These are phyloP conservation scores for Kluyveromyces starmeri DNA, from an alignment of 805 yeast genomes.

Conservation along the genomic window DNA sequence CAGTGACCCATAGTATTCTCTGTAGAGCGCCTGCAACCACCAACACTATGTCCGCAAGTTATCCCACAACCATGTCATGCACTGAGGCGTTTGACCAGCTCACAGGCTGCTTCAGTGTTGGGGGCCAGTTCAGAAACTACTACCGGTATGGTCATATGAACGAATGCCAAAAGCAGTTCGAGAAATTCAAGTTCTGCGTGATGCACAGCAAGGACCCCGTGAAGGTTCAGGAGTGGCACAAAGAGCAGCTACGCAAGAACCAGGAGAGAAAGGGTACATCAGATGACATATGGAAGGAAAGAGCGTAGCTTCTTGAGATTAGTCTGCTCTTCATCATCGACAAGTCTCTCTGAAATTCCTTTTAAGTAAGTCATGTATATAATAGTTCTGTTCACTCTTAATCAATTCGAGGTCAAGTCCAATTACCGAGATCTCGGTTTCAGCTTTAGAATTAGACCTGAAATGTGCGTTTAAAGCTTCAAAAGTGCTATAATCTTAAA, in stretches of 20 bases:
- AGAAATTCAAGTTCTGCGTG: slow-evolving; percentile 75
- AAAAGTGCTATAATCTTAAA: too few species aligned
- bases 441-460: too few species aligned
- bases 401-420: too few species aligned
- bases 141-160: slow-evolving; percentile 77
- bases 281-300: slow-evolving; percentile 74
- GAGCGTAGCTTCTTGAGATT: slow-evolving; percentile 9
- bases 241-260: slow-evolving; percentile 44
- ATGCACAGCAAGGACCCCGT: slow-evolving; percentile 43
- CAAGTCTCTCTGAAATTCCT: too few species aligned
- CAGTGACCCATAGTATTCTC: too few species aligned
- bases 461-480: too few species aligned
- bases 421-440: too few species aligned
- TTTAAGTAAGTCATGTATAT: too few species aligned
- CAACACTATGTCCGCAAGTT: slow-evolving; percentile 15
- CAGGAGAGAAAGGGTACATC: slow-evolving; percentile 62
- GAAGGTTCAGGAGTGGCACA: slow-evolving; percentile 67
- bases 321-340: too few species aligned
- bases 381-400: too few species aligned
- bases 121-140: slow-evolving; percentile 79
- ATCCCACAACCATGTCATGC: slow-evolving; percentile 52
- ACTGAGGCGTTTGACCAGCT: slow-evolving; percentile 82
- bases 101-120: slow-evolving; percentile 77
- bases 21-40: too few species aligned
- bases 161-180: slow-evolving; percentile 59